Percentiles rank a stretch among this genome's conserved stretches.
These are phyloP conservation scores for Jackrogersella multiformis DNA, from an alignment of 495 filamentous ascomycete genomes.

Conservation along the genomic window DNA sequence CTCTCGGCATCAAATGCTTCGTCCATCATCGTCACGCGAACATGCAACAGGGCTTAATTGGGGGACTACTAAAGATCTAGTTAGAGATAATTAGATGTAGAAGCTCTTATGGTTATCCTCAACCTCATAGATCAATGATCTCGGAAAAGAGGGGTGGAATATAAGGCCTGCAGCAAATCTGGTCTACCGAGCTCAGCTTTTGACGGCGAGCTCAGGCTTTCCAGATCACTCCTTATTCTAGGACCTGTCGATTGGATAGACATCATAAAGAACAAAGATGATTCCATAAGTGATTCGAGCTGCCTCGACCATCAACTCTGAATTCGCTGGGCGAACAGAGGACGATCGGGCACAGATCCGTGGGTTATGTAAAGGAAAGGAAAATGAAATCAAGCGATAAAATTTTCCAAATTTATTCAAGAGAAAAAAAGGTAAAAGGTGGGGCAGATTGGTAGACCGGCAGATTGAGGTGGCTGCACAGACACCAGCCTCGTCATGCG, in stretches of 20 bases:
- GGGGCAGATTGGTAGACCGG: conserved; percentile 22
- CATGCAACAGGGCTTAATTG: neutral
- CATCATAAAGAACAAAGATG: conserved; percentile 73
- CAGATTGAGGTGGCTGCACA: no score
- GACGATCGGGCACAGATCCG: conserved; percentile 87
- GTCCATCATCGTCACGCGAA: neutral
- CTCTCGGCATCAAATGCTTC: neutral
- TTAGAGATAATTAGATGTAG: conserved; percentile 64
- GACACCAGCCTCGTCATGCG: conserved; percentile 7
- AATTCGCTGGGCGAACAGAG: conserved; percentile 63
- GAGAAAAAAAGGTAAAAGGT: conserved; percentile 13
- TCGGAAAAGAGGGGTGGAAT: conserved; percentile 87
- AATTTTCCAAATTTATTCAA: conserved; percentile 44
- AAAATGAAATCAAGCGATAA: conserved; percentile 34
- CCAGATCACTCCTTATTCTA: conserved; percentile 70
- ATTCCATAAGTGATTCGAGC: conserved; percentile 86
- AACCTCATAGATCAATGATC: conserved; percentile 84
- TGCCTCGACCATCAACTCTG: conserved; percentile 82
- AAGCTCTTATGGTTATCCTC: conserved; percentile 82
- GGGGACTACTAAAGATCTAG: neutral
- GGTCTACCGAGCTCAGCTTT: conserved; percentile 72
- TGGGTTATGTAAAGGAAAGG: conserved; percentile 61
- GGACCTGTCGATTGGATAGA: conserved; percentile 95
- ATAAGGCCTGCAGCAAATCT: conserved; percentile 73
- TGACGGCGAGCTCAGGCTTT: conserved; percentile 72